These are phyloP conservation scores for sweet orange (Citrus sinensis) DNA, from an alignment of 345 rosid genomes.

Conservation along the genomic window DVS_A1.0 CM039168.1:23592001-23592500, in stretches of 20 bases:
- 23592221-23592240: slow-evolving; percentile 49
- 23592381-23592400: slow-evolving; percentile 46
- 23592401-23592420: slow-evolving; percentile 39
- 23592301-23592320: slow-evolving; percentile 41
- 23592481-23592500: slow-evolving; percentile 38
- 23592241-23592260: slow-evolving; percentile 39
- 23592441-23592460: slow-evolving; percentile 31
- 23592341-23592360: slow-evolving; percentile 38
- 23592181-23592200: slow-evolving; percentile 39
- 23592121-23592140: slow-evolving; percentile 37
- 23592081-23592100: slow-evolving; percentile 39
- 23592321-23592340: slow-evolving; percentile 45
- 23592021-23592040: slow-evolving; percentile 39
- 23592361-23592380: slow-evolving; percentile 40
- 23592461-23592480: slow-evolving; percentile 40
- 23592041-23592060: slow-evolving; percentile 37
- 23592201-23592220: slow-evolving; percentile 41
- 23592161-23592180: slow-evolving; percentile 37
- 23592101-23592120: slow-evolving; percentile 38
- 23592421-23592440: slow-evolving; percentile 44
- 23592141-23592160: slow-evolving; percentile 45
- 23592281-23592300: slow-evolving; percentile 43
- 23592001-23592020: slow-evolving; percentile 35
- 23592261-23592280: slow-evolving; percentile 34
- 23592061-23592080: slow-evolving; percentile 31